A percentile compares a stretch with the other conserved stretches of the same genome.
Conservation (phyloP, 176 grass and related monocot genomes). For the Aegilops umbellulata region DNA sequence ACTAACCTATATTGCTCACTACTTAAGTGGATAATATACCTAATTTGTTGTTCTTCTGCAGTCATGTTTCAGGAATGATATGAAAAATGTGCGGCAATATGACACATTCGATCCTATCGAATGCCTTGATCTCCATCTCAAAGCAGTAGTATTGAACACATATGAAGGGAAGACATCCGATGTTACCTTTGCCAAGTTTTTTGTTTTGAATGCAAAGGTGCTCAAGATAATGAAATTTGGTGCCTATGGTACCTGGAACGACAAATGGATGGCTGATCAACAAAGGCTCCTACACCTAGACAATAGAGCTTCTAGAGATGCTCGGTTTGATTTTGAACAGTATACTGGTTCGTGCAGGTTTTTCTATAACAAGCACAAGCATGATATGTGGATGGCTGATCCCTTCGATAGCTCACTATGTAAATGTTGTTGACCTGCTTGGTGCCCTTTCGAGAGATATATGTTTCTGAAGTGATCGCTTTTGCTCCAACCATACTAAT, state of each 20-base stretch:
- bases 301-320: slow-evolving; percentile 1
- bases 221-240: not conserved
- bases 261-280: slow-evolving; percentile 6
- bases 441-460: too few species aligned
- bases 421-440: too few species aligned
- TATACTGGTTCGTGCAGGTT: not conserved
- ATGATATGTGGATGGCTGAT: too few species aligned
- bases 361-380: not conserved
- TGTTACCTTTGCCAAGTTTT: not conserved
- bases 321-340: not conserved
- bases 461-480: too few species aligned
- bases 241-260: fast-evolving
- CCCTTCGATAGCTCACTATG: not conserved
- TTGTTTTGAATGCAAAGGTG: slow-evolving; percentile 26
- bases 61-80: not conserved
- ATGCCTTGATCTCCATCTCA: too few species aligned
- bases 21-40: too few species aligned
- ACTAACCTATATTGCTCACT: not conserved
- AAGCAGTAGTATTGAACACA: not conserved
- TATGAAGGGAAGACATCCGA: not conserved
- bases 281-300: not conserved
- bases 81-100: not conserved
- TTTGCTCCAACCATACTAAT: too few species aligned
- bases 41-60: not conserved
- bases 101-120: too few species aligned